Evolutionary conservation across 1,139 yeast species (phyloP).

Genomic region (Taiozyma sp.): DNA sequence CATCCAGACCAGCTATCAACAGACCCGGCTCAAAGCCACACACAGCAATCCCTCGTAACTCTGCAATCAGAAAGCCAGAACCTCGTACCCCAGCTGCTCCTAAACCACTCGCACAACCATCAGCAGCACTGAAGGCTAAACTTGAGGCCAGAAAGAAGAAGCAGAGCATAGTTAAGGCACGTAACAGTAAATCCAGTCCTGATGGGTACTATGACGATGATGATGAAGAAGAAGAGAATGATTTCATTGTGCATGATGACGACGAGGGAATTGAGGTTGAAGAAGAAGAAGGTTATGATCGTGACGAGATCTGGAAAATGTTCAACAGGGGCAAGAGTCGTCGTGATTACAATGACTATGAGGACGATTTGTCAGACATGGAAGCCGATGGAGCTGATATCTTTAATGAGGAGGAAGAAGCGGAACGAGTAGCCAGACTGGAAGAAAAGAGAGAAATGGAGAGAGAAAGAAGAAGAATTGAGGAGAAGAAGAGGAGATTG

Average conservation of each 20-base stretch:
- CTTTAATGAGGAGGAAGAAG: constrained; percentile 68
- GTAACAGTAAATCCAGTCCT: not conserved
- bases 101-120: constrained; percentile 30
- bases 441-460: constrained; percentile 65
- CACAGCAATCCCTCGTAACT: not conserved
- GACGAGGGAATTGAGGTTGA: constrained; percentile 35
- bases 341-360: constrained; percentile 37
- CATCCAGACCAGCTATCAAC: not conserved
- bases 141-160: constrained; percentile 22
- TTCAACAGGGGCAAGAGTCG: constrained; percentile 62
- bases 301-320: constrained; percentile 87
- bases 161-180: not conserved
- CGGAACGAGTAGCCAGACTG: constrained; percentile 51
- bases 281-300: constrained; percentile 46
- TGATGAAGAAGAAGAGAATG: constrained; percentile 30
- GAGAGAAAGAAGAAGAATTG: constrained; percentile 45
- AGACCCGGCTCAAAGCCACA: not conserved
- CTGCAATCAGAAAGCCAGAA: not conserved
- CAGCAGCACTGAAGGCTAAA: constrained; percentile 26
- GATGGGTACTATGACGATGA: constrained; percentile 12
- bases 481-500: constrained; percentile 35
- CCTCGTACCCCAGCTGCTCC: constrained; percentile 5
- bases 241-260: constrained; percentile 55
- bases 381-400: constrained; percentile 92
- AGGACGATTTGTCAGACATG: constrained; percentile 74